Evolutionary conservation across 805 yeast genomes (phyloP).

Genomic region (Torulaspora indica): DNA sequence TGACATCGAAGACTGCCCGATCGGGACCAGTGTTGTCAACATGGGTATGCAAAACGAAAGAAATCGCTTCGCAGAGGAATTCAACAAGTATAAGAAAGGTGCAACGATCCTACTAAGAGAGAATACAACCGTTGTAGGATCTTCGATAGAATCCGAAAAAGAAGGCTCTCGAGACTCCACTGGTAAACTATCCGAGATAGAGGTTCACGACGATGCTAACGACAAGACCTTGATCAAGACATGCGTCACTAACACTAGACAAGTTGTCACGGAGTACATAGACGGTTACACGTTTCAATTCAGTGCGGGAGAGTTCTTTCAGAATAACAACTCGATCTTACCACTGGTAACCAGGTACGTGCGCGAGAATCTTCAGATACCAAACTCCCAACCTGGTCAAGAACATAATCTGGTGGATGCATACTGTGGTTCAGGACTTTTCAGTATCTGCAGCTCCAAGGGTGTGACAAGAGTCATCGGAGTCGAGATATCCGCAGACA

Average conservation of each 20-base stretch:
- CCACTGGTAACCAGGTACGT: slow-evolving; percentile 83
- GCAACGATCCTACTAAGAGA: slow-evolving; percentile 86
- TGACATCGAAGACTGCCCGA: slow-evolving; percentile 91
- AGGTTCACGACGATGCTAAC: slow-evolving; percentile 30
- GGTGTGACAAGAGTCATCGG: slow-evolving; percentile 86
- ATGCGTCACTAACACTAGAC: slow-evolving; percentile 74
- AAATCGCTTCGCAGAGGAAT: slow-evolving; percentile 44
- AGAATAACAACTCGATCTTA: slow-evolving; percentile 86
- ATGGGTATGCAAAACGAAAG: slow-evolving; percentile 71
- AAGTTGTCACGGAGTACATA: slow-evolving; percentile 71
- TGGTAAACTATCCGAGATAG: slow-evolving; percentile 39
- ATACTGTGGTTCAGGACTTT: slow-evolving; percentile 93
- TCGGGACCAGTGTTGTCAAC: slow-evolving; percentile 79
- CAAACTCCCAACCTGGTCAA: slow-evolving; percentile 39
- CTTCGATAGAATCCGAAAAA: slow-evolving; percentile 29
- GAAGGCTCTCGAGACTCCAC: slow-evolving; percentile 45
- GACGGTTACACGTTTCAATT: slow-evolving; percentile 76
- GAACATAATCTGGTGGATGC: slow-evolving; percentile 83
- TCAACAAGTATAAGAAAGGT: slow-evolving; percentile 57
- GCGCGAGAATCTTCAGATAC: slow-evolving; percentile 55
- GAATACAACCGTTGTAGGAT: slow-evolving; percentile 46
- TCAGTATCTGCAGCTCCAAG: slow-evolving; percentile 77
- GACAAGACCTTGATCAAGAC: slow-evolving; percentile 48
- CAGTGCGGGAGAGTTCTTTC: slow-evolving; percentile 94
- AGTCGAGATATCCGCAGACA: slow-evolving; percentile 88